These are phyloP conservation scores for Gonium pectorale DNA, from an alignment of 139 green algal genomes.

Conservation along the genomic window DNA sequence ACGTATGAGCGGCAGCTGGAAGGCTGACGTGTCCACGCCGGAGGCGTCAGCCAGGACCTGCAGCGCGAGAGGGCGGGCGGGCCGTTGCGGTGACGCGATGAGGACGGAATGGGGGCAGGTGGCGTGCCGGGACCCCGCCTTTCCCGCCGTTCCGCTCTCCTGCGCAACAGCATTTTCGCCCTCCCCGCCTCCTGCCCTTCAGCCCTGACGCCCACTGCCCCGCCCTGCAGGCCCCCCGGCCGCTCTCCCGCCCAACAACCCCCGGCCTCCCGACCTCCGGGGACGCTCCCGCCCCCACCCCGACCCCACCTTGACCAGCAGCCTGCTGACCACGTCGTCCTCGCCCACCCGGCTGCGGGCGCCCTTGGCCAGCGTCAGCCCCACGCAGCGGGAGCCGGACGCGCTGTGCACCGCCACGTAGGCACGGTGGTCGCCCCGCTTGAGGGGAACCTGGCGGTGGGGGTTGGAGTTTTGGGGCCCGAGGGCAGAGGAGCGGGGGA, in stretches of 20 bases:
- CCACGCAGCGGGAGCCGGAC: conserved; percentile 10
- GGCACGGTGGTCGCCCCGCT: conserved; percentile 79
- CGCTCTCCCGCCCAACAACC: no score
- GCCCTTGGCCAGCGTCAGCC: conserved; percentile 75
- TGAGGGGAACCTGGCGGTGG: conserved; percentile 54
- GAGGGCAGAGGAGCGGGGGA: no score
- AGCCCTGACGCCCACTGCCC: no score
- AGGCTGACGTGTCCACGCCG: neutral
- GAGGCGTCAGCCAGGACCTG: conserved; percentile 56
- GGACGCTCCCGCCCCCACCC: neutral
- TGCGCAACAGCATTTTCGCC: no score
- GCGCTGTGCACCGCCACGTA: conserved; percentile 66
- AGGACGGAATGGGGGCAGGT: no score
- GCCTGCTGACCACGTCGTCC: conserved; percentile 68
- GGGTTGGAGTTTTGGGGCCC: no score
- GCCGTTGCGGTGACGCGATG: no score
- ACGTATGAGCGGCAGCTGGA: conserved; percentile 37
- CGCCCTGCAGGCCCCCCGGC: no score
- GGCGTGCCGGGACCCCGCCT: no score
- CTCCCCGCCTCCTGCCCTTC: no score
- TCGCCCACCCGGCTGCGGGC: conserved; percentile 64
- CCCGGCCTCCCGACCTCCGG: neutral
- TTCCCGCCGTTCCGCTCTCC: no score
- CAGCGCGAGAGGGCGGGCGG: no score
- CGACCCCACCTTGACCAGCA: conserved; percentile 64